Evolutionary conservation across 2,329 filamentous ascomycete genomes (phyloP).

Genomic region (Endocalyx cinctus): DNA sequence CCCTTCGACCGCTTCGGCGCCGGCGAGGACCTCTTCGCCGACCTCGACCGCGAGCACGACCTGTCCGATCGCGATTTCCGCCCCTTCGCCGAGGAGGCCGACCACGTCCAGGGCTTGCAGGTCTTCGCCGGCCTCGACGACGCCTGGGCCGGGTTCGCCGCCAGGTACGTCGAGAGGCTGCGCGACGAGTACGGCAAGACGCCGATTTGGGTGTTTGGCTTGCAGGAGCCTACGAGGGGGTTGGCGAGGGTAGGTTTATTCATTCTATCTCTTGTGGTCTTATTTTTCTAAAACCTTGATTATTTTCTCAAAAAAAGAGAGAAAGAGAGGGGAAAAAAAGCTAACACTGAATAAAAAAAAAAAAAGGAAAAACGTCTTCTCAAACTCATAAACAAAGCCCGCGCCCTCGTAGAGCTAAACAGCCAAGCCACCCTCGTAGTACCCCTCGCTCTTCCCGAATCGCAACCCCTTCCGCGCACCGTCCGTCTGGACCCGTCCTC

Average conservation of each 20-base stretch:
- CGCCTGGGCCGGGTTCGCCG: constrained; percentile 75
- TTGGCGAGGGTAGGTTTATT: constrained; percentile 50
- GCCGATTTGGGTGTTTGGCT: constrained; percentile 80
- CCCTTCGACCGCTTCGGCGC: constrained; percentile 75
- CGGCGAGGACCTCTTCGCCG: constrained; percentile 71
- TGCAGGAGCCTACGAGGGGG: constrained; percentile 58
- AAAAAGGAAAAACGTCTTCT: constrained; percentile 56
- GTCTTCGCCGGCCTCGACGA: constrained; percentile 68
- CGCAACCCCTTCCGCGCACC: constrained; percentile 48
- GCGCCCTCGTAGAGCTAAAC: constrained; percentile 64
- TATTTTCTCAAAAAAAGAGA: no score
- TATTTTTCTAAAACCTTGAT: no score
- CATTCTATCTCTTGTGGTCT: constrained; percentile 3
- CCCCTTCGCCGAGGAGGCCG: constrained; percentile 86
- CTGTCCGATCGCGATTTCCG: constrained; percentile 86
- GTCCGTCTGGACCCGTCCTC: constrained; percentile 59
- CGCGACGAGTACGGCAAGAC: constrained; percentile 89
- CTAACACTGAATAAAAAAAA: constrained; percentile 1
- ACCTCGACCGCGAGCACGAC: constrained; percentile 75
- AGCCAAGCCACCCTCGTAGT: constrained; percentile 72
- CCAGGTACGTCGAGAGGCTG: constrained; percentile 69
- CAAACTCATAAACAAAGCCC: constrained; percentile 68
- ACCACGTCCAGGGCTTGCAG: constrained; percentile 86
- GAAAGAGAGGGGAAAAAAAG: no score
- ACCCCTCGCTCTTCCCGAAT: constrained; percentile 65